Evolutionary conservation across 1,139 yeast species (phyloP).

Genomic region (Hansenula anomala): DNA sequence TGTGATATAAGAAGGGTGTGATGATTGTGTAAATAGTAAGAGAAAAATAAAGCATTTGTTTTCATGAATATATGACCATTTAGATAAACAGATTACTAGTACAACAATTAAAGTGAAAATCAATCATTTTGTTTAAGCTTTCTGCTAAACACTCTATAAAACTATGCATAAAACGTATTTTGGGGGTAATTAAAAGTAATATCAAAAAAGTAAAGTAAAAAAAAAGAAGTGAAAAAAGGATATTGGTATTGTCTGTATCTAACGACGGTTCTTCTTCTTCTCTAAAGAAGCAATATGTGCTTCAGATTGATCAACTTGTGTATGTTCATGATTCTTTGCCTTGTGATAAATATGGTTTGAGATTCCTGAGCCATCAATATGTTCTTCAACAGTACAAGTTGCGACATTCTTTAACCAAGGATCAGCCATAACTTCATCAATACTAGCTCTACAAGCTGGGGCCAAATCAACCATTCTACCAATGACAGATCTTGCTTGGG

Average conservation of each 20-base stretch:
- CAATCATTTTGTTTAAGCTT: no score
- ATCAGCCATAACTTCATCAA: conserved; percentile 79
- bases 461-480: conserved; percentile 76
- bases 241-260: no score
- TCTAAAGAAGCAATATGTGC: conserved; percentile 95
- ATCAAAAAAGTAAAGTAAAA: no score
- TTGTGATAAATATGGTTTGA: conserved; percentile 25
- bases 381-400: conserved; percentile 61
- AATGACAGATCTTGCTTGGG: conserved; percentile 59
- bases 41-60: neutral
- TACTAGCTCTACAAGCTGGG: conserved; percentile 80
- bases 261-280: conserved; percentile 53
- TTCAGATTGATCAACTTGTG: conserved; percentile 86
- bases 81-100: no score
- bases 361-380: conserved; percentile 30
- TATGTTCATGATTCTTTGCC: conserved; percentile 68
- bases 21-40: neutral
- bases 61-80: no score
- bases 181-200: neutral
- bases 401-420: conserved; percentile 64
- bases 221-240: neutral
- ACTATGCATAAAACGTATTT: neutral
- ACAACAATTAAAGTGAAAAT: no score
- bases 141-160: no score
- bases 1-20: conserved; percentile 42